Evolutionary conservation across 768 basidiomycete genomes (phyloP).

Genomic region (Agrocybe chaxingu): DNA sequence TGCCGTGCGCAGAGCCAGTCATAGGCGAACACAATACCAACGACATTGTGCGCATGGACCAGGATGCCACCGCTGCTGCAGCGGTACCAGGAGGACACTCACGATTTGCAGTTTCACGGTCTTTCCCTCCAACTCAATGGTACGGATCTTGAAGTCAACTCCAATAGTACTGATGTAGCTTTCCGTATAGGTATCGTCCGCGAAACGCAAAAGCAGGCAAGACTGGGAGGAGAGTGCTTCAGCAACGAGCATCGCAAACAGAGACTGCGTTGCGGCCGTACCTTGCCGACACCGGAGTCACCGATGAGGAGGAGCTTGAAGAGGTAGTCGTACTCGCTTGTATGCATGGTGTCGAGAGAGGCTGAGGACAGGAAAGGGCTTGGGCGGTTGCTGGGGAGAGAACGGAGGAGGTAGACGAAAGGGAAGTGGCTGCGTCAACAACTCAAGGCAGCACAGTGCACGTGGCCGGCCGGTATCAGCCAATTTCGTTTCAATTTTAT

Average conservation of each 20-base stretch:
- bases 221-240: constrained; percentile 51
- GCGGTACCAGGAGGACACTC: constrained; percentile 32
- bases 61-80: background rate
- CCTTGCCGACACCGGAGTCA: constrained; percentile 95
- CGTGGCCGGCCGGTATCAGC: constrained; percentile 24
- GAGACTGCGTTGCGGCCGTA: constrained; percentile 24
- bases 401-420: constrained; percentile 17
- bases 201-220: constrained; percentile 86
- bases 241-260: constrained; percentile 18
- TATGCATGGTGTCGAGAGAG: constrained; percentile 58
- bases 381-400: constrained; percentile 28
- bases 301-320: constrained; percentile 96
- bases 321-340: constrained; percentile 93
- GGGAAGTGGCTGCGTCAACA: constrained; percentile 34
- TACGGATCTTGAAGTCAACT: constrained; percentile 98
- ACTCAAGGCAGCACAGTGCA: constrained; percentile 27
- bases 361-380: background rate
- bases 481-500: constrained; percentile 8
- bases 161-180: constrained; percentile 98
- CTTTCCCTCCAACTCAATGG: constrained; percentile 98
- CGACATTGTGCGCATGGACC: constrained; percentile 6
- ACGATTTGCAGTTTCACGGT: constrained; percentile 98
- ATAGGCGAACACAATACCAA: background rate
- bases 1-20: background rate
- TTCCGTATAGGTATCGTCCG: constrained; percentile 97